Evolutionary conservation across 345 rosid genomes (phyloP).

Genomic region (Corymbia maculata): DNA sequence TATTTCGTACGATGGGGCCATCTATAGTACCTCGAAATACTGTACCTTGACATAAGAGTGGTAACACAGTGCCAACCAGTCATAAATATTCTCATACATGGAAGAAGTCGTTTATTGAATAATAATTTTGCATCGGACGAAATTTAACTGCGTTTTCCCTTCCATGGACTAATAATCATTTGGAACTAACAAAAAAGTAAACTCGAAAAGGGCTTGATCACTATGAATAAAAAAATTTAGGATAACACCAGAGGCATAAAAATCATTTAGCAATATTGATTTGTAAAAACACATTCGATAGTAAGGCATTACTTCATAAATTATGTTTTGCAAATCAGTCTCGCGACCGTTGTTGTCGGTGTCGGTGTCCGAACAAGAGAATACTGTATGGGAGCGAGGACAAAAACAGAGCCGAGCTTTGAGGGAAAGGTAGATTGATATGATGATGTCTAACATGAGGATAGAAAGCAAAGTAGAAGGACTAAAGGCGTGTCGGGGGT

Average conservation of each 20-base stretch:
- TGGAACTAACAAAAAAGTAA: background rate
- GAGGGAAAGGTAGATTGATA: background rate
- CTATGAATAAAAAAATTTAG: background rate
- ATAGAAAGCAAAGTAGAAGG: background rate
- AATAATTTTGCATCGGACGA: background rate
- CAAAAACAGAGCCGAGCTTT: background rate
- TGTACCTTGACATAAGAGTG: background rate
- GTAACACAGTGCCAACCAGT: background rate
- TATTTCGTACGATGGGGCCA: background rate
- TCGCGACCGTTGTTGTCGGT: background rate
- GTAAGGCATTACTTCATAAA: background rate
- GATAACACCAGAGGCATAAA: background rate
- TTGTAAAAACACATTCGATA: background rate
- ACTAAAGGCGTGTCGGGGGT: background rate
- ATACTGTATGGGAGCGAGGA: background rate
- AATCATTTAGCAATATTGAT: background rate
- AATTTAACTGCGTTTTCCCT: background rate
- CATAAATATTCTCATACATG: background rate
- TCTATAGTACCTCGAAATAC: background rate
- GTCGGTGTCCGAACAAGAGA: background rate
- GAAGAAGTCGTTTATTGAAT: background rate
- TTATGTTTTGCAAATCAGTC: background rate
- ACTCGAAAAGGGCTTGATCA: background rate
- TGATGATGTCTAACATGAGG: background rate
- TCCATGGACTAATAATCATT: background rate